These are phyloP conservation scores for Psilocybe sp. DNA, from an alignment of 768 basidiomycete species.

Conservation along the genomic window DNA sequence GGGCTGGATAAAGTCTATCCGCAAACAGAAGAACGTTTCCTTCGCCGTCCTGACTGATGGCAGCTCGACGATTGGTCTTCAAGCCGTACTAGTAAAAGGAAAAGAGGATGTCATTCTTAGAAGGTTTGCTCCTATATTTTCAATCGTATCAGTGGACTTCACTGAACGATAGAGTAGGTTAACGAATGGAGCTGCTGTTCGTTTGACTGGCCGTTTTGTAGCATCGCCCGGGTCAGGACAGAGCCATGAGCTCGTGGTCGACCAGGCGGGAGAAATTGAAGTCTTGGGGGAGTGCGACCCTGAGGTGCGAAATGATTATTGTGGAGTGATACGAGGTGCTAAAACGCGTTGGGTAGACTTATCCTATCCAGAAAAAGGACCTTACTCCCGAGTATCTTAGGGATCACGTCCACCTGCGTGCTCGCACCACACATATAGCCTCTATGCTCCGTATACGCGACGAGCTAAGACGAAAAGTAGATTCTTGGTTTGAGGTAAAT, in stretches of 20 bases:
- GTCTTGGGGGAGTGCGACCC: constrained; percentile 48
- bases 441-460: constrained; percentile 77
- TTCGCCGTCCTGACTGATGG: constrained; percentile 86
- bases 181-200: constrained; percentile 40
- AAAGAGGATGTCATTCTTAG: constrained; percentile 25
- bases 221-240: constrained; percentile 44
- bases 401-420: constrained; percentile 84
- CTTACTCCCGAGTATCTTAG: constrained; percentile 78
- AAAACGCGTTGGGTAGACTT: constrained; percentile 44
- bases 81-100: constrained; percentile 67
- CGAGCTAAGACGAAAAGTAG: constrained; percentile 50
- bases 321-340: not conserved
- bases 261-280: constrained; percentile 31
- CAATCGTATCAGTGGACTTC: constrained; percentile 20
- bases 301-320: constrained; percentile 26
- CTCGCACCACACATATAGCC: constrained; percentile 68
- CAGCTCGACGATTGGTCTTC: constrained; percentile 64
- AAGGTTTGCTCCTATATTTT: constrained; percentile 6
- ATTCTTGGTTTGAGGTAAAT: constrained; percentile 68
- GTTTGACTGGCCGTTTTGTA: constrained; percentile 41
- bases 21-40: constrained; percentile 84
- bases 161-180: constrained; percentile 25
- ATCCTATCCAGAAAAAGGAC: constrained; percentile 91
- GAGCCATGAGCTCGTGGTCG: constrained; percentile 45
- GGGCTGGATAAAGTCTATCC: constrained; percentile 85